A percentile compares a stretch with the other conserved stretches of the same genome.
Conservation (phyloP, 2,329 filamentous ascomycete genomes). For the Fusarium tupiense region DNA sequence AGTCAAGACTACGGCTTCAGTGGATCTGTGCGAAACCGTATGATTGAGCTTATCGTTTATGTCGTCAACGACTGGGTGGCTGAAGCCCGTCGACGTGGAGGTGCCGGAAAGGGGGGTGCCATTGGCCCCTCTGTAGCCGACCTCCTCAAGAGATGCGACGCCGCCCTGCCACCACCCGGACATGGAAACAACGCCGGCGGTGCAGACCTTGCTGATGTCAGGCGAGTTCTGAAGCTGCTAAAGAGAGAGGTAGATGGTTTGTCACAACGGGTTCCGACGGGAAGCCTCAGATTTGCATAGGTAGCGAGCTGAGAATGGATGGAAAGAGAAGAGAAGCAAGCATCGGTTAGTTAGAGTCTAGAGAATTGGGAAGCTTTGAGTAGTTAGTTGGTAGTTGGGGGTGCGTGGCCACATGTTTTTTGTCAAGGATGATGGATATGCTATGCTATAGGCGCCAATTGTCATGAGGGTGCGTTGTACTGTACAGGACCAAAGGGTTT, state of each 20-base stretch:
- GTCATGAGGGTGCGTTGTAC: slow-evolving; percentile 44
- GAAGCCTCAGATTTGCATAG: slow-evolving; percentile 59
- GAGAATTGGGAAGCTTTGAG: slow-evolving; percentile 25
- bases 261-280: slow-evolving; percentile 54
- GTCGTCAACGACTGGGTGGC: slow-evolving; percentile 61
- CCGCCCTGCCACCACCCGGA: slow-evolving; percentile 52
- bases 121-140: slow-evolving; percentile 59
- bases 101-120: slow-evolving; percentile 50
- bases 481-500: slow-evolving; percentile 40
- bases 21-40: slow-evolving; percentile 57
- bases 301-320: slow-evolving; percentile 3
- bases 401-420: slow-evolving; percentile 34
- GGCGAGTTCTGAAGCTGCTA: slow-evolving; percentile 54
- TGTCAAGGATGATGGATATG: slow-evolving; percentile 43
- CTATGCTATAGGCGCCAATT: slow-evolving; percentile 45
- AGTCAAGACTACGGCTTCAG: slow-evolving; percentile 69
- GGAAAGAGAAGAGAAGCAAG: neutral
- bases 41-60: slow-evolving; percentile 65
- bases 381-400: slow-evolving; percentile 30
- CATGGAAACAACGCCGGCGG: slow-evolving; percentile 57
- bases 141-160: slow-evolving; percentile 61
- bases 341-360: slow-evolving; percentile 4
- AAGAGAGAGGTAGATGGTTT: slow-evolving; percentile 57
- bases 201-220: slow-evolving; percentile 55
- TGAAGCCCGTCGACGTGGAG: slow-evolving; percentile 60